These are phyloP conservation scores for Chalaropsis thielavioides DNA, from an alignment of 2,329 filamentous ascomycete genomes.

Conservation along the genomic window DNA sequence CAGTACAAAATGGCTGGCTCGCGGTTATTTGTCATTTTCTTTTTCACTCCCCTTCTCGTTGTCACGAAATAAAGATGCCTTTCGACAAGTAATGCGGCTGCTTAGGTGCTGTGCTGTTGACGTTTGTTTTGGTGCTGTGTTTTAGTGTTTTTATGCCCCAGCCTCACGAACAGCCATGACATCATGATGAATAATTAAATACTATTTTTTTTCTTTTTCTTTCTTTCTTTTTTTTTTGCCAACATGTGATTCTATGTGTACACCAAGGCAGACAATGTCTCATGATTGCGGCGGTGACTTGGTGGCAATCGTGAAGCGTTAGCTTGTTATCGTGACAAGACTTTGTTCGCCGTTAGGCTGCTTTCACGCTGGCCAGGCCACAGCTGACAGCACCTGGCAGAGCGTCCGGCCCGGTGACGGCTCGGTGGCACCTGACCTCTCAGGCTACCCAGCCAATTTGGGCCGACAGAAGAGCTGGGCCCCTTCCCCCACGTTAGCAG, in stretches of 20 bases:
- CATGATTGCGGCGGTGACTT: not conserved
- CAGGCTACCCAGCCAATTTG: slow-evolving; percentile 1
- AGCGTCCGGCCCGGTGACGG: not conserved
- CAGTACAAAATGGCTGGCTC: not conserved
- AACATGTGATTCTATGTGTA: too few species aligned
- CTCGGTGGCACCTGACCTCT: not conserved
- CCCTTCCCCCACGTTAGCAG: not conserved
- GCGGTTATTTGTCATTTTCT: not conserved
- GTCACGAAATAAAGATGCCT: not conserved
- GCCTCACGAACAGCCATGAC: not conserved
- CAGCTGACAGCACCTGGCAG: not conserved
- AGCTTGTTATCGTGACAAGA: not conserved
- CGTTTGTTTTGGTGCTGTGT: not conserved
- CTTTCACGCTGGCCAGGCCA: not conserved
- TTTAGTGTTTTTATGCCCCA: not conserved
- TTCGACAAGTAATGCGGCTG: not conserved
- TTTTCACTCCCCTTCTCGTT: not conserved
- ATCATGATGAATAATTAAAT: not conserved
- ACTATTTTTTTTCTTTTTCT: not conserved
- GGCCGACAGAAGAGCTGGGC: not conserved
- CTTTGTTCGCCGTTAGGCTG: not conserved
- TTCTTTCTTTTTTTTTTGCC: not conserved
- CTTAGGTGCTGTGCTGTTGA: not conserved
- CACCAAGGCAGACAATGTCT: not conserved
- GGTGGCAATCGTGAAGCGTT: not conserved